These are phyloP conservation scores for Ogataea thermomethanolica DNA, from an alignment of 805 yeast genomes.

Conservation along the genomic window DNA sequence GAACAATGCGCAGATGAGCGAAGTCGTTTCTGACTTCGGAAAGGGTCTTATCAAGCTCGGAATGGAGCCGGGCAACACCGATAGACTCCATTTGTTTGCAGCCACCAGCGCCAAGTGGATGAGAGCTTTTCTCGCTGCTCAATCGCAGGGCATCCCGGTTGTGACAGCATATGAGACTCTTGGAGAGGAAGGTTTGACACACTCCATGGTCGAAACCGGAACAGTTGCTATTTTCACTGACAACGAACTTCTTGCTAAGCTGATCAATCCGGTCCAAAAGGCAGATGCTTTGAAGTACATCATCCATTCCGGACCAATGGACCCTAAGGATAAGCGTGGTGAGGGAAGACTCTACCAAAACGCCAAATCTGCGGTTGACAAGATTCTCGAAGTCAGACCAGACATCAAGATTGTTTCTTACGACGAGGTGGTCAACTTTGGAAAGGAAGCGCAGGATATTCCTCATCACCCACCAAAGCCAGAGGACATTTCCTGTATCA, in stretches of 20 bases:
- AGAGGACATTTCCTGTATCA: constrained; percentile 65
- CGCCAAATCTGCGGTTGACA: constrained; percentile 55
- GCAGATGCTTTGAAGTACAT: constrained; percentile 62
- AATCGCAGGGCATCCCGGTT: constrained; percentile 74
- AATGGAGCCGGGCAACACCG: constrained; percentile 53
- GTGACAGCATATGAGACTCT: constrained; percentile 96
- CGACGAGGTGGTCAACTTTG: constrained; percentile 64
- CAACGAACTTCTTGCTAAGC: constrained; percentile 61
- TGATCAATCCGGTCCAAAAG: constrained; percentile 67
- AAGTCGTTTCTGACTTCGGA: constrained; percentile 53
- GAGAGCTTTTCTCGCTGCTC: constrained; percentile 77
- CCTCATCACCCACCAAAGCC: constrained; percentile 47
- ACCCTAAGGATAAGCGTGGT: constrained; percentile 59
- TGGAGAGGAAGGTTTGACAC: constrained; percentile 84
- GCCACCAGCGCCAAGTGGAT: constrained; percentile 88
- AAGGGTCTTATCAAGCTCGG: constrained; percentile 78
- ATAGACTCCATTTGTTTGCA: constrained; percentile 80
- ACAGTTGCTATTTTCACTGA: constrained; percentile 82
- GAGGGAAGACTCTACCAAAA: constrained; percentile 55
- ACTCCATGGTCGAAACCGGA: constrained; percentile 79
- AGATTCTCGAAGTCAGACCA: constrained; percentile 66
- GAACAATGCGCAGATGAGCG: constrained; percentile 54
- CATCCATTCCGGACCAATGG: constrained; percentile 64
- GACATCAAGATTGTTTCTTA: constrained; percentile 65
- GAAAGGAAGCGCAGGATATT: constrained; percentile 45